Conservation (phyloP, 495 filamentous ascomycete genomes). For the Penicillium chermesinum region DNA sequence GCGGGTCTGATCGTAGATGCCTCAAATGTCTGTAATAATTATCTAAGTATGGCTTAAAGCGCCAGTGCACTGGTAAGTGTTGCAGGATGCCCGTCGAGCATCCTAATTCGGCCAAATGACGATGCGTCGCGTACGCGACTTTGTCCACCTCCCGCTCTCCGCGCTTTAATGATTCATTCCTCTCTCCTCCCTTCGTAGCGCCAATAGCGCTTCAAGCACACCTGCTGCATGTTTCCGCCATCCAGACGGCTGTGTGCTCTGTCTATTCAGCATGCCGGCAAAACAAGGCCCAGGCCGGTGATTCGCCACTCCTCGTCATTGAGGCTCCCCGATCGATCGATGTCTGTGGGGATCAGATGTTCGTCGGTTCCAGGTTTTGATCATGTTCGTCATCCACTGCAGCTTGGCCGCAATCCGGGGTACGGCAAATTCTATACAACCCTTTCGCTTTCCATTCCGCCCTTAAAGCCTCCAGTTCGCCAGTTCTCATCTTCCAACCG, state of each 20-base stretch:
- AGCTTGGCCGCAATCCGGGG: neutral
- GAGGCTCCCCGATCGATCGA: conserved; percentile 24
- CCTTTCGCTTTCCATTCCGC: neutral
- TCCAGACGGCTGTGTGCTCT: conserved; percentile 23
- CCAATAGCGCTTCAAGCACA: neutral
- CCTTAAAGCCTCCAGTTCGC: neutral
- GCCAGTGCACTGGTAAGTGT: no score
- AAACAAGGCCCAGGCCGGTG: conserved; percentile 20
- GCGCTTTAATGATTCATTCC: conserved; percentile 1
- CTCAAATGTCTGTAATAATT: no score
- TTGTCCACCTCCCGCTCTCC: conserved; percentile 14
- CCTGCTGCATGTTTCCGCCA: conserved; percentile 35
- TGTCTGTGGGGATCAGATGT: conserved; percentile 24
- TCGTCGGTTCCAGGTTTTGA: conserved; percentile 11
- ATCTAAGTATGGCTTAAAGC: neutral
- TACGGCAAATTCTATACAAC: neutral
- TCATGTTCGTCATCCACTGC: conserved; percentile 16
- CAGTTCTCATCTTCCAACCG: neutral
- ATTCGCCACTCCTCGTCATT: conserved; percentile 29
- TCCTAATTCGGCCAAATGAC: neutral
- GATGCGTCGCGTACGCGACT: conserved; percentile 9
- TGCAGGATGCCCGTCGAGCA: no score
- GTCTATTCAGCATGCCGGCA: conserved; percentile 30
- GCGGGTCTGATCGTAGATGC: no score
- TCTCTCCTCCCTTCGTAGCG: neutral